Conservation (phyloP, 2,329 filamentous ascomycete species). For the Fusarium nisikadoi region DNA sequence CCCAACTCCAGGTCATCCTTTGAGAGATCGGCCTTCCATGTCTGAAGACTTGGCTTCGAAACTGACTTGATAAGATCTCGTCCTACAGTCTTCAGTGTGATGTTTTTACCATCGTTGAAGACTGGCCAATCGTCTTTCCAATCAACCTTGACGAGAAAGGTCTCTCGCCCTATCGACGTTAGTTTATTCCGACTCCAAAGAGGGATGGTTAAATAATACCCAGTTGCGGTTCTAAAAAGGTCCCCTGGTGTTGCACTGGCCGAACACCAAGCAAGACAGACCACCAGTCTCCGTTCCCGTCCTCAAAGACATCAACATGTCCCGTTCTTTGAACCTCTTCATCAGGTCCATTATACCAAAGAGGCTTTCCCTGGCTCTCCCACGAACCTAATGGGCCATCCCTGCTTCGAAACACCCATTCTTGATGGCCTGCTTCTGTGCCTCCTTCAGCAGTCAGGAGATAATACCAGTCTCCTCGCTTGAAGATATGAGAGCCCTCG, state of each 20-base stretch:
- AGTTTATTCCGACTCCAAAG: neutral
- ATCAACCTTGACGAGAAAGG: slow-evolving; percentile 41
- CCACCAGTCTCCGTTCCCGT: slow-evolving; percentile 40
- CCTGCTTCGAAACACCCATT: slow-evolving; percentile 61
- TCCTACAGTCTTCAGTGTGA: slow-evolving; percentile 33
- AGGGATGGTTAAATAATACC: slow-evolving; percentile 9
- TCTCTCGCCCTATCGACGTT: slow-evolving; percentile 37
- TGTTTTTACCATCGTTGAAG: slow-evolving; percentile 40
- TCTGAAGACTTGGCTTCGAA: neutral
- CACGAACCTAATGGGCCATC: slow-evolving; percentile 59
- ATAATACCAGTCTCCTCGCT: slow-evolving; percentile 40
- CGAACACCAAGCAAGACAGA: slow-evolving; percentile 38
- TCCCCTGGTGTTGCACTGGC: slow-evolving; percentile 13
- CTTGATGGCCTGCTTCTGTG: slow-evolving; percentile 56
- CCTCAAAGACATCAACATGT: slow-evolving; percentile 41
- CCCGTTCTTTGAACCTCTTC: slow-evolving; percentile 59
- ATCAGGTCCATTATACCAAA: slow-evolving; percentile 54
- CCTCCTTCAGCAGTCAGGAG: slow-evolving; percentile 43
- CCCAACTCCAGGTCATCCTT: slow-evolving; percentile 30
- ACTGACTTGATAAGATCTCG: slow-evolving; percentile 6
- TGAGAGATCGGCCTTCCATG: slow-evolving; percentile 33
- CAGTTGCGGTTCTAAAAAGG: slow-evolving; percentile 37
- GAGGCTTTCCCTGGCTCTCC: slow-evolving; percentile 51
- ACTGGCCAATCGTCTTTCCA: slow-evolving; percentile 43
- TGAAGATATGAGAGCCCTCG: slow-evolving; percentile 51